phyloP scores from a whole-genome alignment of 306 rosid species.

The Gastrolobium villosum region DNA sequence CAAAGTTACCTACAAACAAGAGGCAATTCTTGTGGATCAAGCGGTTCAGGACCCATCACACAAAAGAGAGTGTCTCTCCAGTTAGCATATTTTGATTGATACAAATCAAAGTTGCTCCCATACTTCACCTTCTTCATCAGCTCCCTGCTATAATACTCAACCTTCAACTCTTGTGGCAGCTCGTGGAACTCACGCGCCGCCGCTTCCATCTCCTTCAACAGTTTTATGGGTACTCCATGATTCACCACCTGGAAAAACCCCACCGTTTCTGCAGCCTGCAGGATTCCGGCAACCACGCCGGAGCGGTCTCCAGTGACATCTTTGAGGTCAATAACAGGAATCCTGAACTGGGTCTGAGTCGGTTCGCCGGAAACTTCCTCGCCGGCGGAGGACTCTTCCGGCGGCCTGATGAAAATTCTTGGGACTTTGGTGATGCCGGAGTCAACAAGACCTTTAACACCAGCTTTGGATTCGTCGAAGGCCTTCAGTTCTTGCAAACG shows the following conservation, averaged over 20 bases:
- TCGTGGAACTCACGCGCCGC: constrained; percentile 63
- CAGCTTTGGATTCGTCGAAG: constrained; percentile 58
- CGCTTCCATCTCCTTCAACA: constrained; percentile 49
- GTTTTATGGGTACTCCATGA: constrained; percentile 48
- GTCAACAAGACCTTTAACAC: constrained; percentile 59
- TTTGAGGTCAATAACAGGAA: constrained; percentile 53
- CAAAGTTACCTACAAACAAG: constrained; percentile 25
- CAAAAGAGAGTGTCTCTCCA: constrained; percentile 62
- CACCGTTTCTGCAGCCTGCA: constrained; percentile 45
- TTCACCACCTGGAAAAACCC: constrained; percentile 69
- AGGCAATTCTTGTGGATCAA: constrained; percentile 50
- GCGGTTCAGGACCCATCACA: constrained; percentile 57
- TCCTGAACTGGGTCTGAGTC: constrained; percentile 22
- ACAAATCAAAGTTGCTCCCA: constrained; percentile 60
- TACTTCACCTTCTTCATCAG: constrained; percentile 52
- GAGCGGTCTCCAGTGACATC: constrained; percentile 5
- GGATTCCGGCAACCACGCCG: constrained; percentile 36
- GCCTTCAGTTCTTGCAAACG: constrained; percentile 45
- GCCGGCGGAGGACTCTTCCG: constrained; percentile 42
- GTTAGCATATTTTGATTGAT: constrained; percentile 52
- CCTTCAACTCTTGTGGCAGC: constrained; percentile 53
- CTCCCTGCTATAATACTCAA: constrained; percentile 52
- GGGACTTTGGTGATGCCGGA: constrained; percentile 53
- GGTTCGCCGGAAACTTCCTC: not conserved
- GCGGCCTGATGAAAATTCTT: constrained; percentile 43